Evolutionary conservation across 1,284 basidiomycete genomes (phyloP).

Genomic region (Ceratorhiza oryzae-sativae): DNA sequence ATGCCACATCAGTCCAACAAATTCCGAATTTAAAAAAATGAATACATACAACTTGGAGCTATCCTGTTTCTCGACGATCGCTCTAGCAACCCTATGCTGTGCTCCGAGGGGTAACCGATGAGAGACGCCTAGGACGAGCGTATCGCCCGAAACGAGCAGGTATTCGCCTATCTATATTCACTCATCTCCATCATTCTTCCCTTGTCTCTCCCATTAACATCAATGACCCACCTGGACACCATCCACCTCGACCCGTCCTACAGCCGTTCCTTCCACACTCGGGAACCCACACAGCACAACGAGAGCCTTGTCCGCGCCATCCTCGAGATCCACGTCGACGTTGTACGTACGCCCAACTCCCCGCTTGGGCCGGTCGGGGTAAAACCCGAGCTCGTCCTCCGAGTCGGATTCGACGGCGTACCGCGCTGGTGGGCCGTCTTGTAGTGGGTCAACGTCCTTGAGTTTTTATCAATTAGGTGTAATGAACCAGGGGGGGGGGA

Average conservation of each 20-base stretch:
- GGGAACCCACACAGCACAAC: conserved; percentile 18
- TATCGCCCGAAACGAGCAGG: not conserved
- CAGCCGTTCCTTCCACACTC: not conserved
- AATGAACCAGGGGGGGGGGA: not conserved
- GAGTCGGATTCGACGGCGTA: conserved; percentile 43
- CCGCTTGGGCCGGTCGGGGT: not conserved
- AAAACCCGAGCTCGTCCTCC: conserved; percentile 40
- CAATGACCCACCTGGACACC: conserved; percentile 6
- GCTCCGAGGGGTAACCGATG: conserved; percentile 25
- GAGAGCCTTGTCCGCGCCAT: not conserved
- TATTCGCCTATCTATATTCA: conserved; percentile 20
- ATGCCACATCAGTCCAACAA: not conserved
- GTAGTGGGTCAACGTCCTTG: conserved; percentile 41
- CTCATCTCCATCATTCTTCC: too few species aligned
- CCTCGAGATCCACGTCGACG: not conserved
- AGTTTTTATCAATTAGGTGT: not conserved
- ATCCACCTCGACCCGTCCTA: conserved; percentile 24
- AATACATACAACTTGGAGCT: not conserved
- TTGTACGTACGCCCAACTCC: conserved; percentile 5
- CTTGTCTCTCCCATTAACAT: too few species aligned
- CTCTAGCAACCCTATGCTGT: conserved; percentile 16
- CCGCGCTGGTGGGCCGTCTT: conserved; percentile 37
- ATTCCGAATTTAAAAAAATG: not conserved
- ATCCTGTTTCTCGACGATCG: conserved; percentile 18
- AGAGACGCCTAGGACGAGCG: not conserved